Evolutionary conservation across 495 filamentous ascomycete genomes (phyloP).

Genomic region (Amniculicola lignicola): DNA sequence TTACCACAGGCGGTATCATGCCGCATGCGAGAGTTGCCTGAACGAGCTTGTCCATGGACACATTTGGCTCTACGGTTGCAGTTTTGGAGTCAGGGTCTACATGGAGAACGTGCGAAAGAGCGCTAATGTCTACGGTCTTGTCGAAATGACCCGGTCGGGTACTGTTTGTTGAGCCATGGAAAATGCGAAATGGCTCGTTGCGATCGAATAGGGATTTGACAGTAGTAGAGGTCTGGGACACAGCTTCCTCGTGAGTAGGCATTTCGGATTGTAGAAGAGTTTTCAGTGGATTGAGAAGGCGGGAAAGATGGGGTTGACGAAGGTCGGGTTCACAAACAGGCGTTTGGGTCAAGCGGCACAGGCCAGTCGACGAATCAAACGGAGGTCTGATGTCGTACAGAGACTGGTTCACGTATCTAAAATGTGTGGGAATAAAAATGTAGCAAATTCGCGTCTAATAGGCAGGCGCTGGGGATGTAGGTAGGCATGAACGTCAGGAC

Average conservation of each 20-base stretch:
- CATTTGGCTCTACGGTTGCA: conserved; percentile 59
- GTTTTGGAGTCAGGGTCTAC: conserved; percentile 41
- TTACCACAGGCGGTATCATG: conserved; percentile 53
- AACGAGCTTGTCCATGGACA: conserved; percentile 60
- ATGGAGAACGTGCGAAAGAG: conserved; percentile 30
- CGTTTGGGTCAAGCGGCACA: no score
- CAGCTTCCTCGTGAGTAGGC: conserved; percentile 47
- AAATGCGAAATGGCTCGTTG: conserved; percentile 64
- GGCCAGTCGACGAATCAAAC: no score
- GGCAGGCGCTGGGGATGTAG: no score
- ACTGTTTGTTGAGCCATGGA: conserved; percentile 72
- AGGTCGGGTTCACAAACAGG: no score
- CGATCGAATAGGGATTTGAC: conserved; percentile 57
- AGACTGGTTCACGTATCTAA: no score
- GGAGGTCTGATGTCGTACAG: no score
- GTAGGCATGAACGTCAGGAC: no score
- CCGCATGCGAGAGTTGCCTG: conserved; percentile 49
- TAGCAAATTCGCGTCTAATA: no score
- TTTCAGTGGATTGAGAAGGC: not conserved
- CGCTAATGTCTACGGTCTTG: conserved; percentile 52
- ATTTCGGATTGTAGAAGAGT: conserved; percentile 33
- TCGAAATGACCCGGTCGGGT: conserved; percentile 52
- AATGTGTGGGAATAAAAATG: no score
- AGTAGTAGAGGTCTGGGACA: conserved; percentile 44
- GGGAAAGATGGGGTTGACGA: not conserved